Evolutionary conservation across 768 basidiomycete species (phyloP).

Genomic region (Crucibulum laeve): DNA sequence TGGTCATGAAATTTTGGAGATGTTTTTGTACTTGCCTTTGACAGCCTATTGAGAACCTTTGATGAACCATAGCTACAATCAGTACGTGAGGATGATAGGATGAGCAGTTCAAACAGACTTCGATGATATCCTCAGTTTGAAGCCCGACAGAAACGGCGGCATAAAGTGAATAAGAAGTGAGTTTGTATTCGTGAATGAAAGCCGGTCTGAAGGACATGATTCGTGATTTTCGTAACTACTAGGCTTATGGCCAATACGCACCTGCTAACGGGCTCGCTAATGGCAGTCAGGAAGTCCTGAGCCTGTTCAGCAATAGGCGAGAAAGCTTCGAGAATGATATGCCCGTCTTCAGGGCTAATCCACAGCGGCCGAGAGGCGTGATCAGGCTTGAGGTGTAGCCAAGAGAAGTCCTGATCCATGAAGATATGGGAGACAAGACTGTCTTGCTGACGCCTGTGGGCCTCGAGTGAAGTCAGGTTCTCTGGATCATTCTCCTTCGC

Average conservation of each 20-base stretch:
- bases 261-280: conserved; percentile 98
- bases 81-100: conserved; percentile 12
- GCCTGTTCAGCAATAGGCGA: conserved; percentile 97
- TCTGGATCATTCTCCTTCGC: conserved; percentile 35
- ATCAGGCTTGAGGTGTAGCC: conserved; percentile 84
- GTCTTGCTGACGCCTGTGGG: conserved; percentile 71
- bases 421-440: conserved; percentile 79
- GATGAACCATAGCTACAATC: conserved; percentile 22
- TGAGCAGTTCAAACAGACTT: conserved; percentile 55
- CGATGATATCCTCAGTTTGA: conserved; percentile 97
- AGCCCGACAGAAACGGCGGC: conserved; percentile 98
- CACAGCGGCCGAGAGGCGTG: conserved; percentile 91
- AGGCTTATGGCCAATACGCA: conserved; percentile 38
- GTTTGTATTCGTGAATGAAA: conserved; percentile 98
- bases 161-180: conserved; percentile 96
- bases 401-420: conserved; percentile 81
- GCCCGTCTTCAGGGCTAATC: conserved; percentile 90
- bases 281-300: conserved; percentile 96
- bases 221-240: conserved; percentile 20
- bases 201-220: conserved; percentile 63
- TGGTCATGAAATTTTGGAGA: not conserved
- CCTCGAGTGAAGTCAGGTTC: conserved; percentile 52
- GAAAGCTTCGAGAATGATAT: conserved; percentile 97
- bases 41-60: conserved; percentile 79
- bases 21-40: conserved; percentile 47